Percentiles rank a stretch among this genome's conserved stretches.
These are phyloP conservation scores for Albugo laibachii DNA, from an alignment of 352 stramenopile genomes.

Conservation along the genomic window DNA sequence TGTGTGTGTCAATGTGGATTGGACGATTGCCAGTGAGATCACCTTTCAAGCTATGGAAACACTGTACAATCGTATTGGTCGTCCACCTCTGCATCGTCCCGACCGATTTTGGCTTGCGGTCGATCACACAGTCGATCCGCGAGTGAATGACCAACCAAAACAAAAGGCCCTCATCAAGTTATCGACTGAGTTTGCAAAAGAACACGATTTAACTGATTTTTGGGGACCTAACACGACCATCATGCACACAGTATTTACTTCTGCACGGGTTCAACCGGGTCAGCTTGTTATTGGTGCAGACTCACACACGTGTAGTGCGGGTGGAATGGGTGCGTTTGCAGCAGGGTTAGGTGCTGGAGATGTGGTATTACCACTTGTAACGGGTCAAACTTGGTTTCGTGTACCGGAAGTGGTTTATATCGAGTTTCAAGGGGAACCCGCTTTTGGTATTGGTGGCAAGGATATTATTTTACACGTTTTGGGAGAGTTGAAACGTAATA, in stretches of 20 bases:
- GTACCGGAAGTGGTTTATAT: slow-evolving; percentile 61
- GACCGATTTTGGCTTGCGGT: slow-evolving; percentile 72
- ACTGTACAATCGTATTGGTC: slow-evolving; percentile 55
- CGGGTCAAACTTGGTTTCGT: slow-evolving; percentile 72
- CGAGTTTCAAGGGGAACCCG: slow-evolving; percentile 43
- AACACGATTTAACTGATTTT: slow-evolving; percentile 53
- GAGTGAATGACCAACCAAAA: slow-evolving; percentile 57
- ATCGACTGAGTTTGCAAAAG: slow-evolving; percentile 53
- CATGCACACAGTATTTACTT: slow-evolving; percentile 71
- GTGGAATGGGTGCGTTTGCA: slow-evolving; percentile 57
- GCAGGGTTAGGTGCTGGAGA: slow-evolving; percentile 47
- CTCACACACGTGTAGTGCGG: slow-evolving; percentile 52
- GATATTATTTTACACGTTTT: slow-evolving; percentile 68
- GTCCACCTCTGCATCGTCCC: slow-evolving; percentile 39
- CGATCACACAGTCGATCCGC: slow-evolving; percentile 63
- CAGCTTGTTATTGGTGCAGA: slow-evolving; percentile 74
- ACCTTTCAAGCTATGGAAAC: slow-evolving; percentile 74
- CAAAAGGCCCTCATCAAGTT: slow-evolving; percentile 63
- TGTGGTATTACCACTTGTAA: slow-evolving; percentile 69
- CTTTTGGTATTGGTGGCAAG: slow-evolving; percentile 59
- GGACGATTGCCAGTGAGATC: slow-evolving; percentile 58
- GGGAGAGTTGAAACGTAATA: slow-evolving; percentile 63
- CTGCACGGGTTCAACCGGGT: slow-evolving; percentile 54
- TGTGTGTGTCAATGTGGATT: slow-evolving; percentile 56
- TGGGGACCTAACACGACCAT: slow-evolving; percentile 70